These are phyloP conservation scores for Dimargaris cristalligena DNA, from an alignment of 192 early-diverging fungal species.

Conservation along the genomic window DNA sequence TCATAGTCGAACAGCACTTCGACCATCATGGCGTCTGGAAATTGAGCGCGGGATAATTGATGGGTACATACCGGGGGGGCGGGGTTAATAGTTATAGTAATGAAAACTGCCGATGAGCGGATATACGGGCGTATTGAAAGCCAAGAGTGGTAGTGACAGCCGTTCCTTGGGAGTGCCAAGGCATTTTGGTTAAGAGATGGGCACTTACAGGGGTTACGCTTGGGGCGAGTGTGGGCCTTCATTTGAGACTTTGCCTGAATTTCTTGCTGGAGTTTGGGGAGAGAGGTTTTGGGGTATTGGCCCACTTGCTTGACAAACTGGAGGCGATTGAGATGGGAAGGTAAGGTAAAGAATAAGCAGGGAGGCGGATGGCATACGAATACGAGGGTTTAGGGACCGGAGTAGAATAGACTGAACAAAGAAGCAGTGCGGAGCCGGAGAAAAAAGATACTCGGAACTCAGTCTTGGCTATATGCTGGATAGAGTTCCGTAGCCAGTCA, in stretches of 20 bases:
- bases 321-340: no score
- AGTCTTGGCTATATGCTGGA: no score
- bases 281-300: conserved; percentile 1
- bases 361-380: no score
- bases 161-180: background rate
- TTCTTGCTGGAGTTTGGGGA: conserved; percentile 2
- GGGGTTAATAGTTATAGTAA: background rate
- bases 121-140: background rate
- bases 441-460: no score
- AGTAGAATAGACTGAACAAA: no score
- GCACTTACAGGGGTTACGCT: conserved; percentile 1
- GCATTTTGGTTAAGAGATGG: background rate
- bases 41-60: background rate
- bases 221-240: background rate
- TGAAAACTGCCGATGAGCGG: background rate
- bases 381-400: no score
- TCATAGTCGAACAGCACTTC: conserved; percentile 23
- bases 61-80: background rate
- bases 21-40: background rate
- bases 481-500: no score
- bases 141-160: background rate
- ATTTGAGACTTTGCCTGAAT: background rate
- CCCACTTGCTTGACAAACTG: conserved; percentile 10
- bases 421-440: no score
- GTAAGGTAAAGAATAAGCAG: no score